These are phyloP conservation scores for Marasmius tenuissimus DNA, from an alignment of 1,284 basidiomycete species.

Conservation along the genomic window DNA sequence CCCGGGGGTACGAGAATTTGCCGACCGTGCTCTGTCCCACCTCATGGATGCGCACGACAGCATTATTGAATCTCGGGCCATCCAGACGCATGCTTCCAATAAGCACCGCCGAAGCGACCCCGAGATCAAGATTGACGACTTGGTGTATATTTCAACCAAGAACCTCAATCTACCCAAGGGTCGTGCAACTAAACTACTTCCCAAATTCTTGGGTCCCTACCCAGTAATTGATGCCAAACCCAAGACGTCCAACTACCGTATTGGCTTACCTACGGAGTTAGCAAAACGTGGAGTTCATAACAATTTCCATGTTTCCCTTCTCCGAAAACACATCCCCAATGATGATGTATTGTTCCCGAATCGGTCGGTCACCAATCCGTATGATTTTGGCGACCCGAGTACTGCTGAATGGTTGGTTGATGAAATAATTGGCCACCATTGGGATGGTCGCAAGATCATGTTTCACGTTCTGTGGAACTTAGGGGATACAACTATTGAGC, in stretches of 20 bases:
- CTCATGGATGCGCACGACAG: constrained; percentile 15
- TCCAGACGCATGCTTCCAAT: constrained; percentile 17
- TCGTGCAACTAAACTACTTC: constrained; percentile 13
- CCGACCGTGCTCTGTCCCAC: not conserved
- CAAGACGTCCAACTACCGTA: constrained; percentile 17
- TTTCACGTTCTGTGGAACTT: constrained; percentile 34
- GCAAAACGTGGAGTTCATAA: constrained; percentile 24
- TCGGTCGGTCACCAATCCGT: constrained; percentile 16
- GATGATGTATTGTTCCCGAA: not conserved
- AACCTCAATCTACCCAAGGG: constrained; percentile 18
- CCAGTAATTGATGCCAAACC: constrained; percentile 12
- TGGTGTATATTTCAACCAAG: constrained; percentile 8
- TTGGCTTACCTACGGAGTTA: constrained; percentile 27
- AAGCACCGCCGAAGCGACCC: not conserved
- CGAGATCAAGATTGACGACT: not conserved
- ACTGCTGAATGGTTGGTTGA: constrained; percentile 31
- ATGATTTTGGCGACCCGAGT: constrained; percentile 16
- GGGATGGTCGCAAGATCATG: constrained; percentile 18
- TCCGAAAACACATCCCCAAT: constrained; percentile 18
- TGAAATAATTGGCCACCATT: constrained; percentile 27
- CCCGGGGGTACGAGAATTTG: constrained; percentile 5
- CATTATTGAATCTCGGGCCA: constrained; percentile 16
- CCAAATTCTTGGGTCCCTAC: constrained; percentile 21
- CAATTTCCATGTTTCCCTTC: constrained; percentile 29
- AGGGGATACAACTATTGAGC: constrained; percentile 35